Percentiles rank a stretch among this genome's conserved stretches.
Evolutionary conservation across 1,284 basidiomycete species (phyloP).

Genomic region (Paramarasmius palmivorus): DNA sequence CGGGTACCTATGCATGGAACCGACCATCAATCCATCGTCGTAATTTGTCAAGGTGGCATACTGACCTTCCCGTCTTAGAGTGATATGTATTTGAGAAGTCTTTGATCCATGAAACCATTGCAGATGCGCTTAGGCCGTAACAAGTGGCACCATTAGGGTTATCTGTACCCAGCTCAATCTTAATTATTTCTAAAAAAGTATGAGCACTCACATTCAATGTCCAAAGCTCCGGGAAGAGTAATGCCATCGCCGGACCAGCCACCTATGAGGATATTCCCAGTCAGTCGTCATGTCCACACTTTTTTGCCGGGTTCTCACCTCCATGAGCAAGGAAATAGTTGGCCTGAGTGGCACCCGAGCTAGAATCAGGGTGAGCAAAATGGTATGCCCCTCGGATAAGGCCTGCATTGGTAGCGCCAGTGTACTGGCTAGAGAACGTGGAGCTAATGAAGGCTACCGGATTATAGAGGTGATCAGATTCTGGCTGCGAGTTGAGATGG

Average conservation of each 20-base stretch:
- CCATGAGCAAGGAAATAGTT: slow-evolving; percentile 62
- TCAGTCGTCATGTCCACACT: slow-evolving; percentile 3
- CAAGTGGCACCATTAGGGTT: slow-evolving; percentile 52
- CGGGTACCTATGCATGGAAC: slow-evolving; percentile 31
- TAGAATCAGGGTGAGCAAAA: slow-evolving; percentile 55
- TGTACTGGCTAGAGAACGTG: slow-evolving; percentile 51
- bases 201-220: slow-evolving; percentile 53
- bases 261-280: slow-evolving; percentile 28
- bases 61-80: slow-evolving; percentile 46
- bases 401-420: slow-evolving; percentile 53
- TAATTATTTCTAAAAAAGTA: background rate
- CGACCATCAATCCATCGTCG: too few species aligned
- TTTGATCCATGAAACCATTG: slow-evolving; percentile 64
- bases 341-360: slow-evolving; percentile 59
- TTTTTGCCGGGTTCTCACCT: slow-evolving; percentile 33
- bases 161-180: slow-evolving; percentile 30
- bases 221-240: slow-evolving; percentile 66
- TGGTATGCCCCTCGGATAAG: slow-evolving; percentile 63
- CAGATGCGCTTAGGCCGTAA: slow-evolving; percentile 52
- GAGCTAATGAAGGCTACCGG: slow-evolving; percentile 36
- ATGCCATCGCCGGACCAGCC: slow-evolving; percentile 60
- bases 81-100: slow-evolving; percentile 66
- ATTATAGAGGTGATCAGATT: background rate
- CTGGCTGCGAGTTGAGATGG: background rate
- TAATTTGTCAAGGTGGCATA: slow-evolving; percentile 14